Base-by-base conservation (phyloP, 2,329 filamentous ascomycete genomes). In the Triangularia verruculosa region DNA sequence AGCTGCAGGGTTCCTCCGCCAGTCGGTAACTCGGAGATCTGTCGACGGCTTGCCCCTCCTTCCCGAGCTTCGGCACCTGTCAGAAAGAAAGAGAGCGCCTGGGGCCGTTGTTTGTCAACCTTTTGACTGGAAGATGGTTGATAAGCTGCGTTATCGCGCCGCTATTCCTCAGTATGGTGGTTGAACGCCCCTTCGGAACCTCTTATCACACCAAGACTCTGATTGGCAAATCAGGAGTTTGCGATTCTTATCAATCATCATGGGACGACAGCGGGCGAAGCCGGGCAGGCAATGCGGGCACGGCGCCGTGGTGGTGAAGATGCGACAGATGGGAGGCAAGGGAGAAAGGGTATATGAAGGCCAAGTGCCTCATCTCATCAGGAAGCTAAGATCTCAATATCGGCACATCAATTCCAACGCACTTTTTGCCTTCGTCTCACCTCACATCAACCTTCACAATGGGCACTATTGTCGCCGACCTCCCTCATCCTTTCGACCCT, bases 401-500 rank as follows among this genome's bases (percentile, higher is more conserved):
- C 55, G 24, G 12, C 54, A 25, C 55, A 25, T n/a, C 30, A 63
- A 24, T 43, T 25, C 17, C 32, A 55, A 43, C 27, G 17, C 17
- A 2, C 43, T 52, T 34, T 17, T n/a, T n/a, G n/a, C 17, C 39
- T 57, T 20, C 20, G 17, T 25, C 43, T 32, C 8, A 27, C 8
- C 43, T 32, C 8, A 27, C 8, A 39, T 17, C 25, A 59, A 17
- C 57, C 24, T 20, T 52, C 57, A 59, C 57, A 59, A 70, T 70
- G 68, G 63, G 65, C 25, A 63, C 65, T 17, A 30, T 64, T 53
- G 60, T 53, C 9, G 51, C 61, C 32, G 51, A 62, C 17, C 39
- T 69, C 9, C 74, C 72, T 8, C 88, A 96, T 72, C 92, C 92
- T 5, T 84, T 95, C 67, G 92, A 96, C 72, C 92, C 92, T 60